Evolutionary conservation across 805 yeast genomes (phyloP).

Genomic region (Hanseniaspora guilliermondii): DNA sequence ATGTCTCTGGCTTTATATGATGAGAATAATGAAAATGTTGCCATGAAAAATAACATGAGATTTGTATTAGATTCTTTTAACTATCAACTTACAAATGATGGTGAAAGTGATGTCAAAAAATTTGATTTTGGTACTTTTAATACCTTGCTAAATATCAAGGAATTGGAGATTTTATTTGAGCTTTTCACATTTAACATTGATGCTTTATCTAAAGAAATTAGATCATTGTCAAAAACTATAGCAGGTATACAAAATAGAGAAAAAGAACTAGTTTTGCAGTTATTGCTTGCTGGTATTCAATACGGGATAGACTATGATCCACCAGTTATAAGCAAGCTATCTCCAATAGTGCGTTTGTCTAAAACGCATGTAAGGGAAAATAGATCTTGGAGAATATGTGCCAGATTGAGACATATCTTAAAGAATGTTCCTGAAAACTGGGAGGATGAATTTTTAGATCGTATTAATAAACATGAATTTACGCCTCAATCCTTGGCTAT

Average conservation of each 20-base stretch:
- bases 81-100: not conserved
- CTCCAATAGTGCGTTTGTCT: constrained; percentile 62
- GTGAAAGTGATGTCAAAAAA: not conserved
- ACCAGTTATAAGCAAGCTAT: constrained; percentile 77
- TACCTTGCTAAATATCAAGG: constrained; percentile 20
- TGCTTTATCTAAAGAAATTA: not conserved
- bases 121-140: constrained; percentile 42
- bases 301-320: constrained; percentile 68
- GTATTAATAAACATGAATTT: constrained; percentile 29
- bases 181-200: constrained; percentile 14
- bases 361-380: constrained; percentile 63
- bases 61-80: constrained; percentile 7
- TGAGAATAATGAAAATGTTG: not conserved
- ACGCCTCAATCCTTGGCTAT: constrained; percentile 42
- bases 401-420: constrained; percentile 64
- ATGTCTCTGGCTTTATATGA: not conserved
- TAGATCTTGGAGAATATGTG: constrained; percentile 78
- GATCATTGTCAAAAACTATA: not conserved
- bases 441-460: constrained; percentile 27
- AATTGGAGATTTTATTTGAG: constrained; percentile 12
- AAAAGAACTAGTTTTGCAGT: constrained; percentile 31
- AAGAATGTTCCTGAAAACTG: constrained; percentile 46
- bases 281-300: constrained; percentile 37
- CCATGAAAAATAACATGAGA: not conserved
- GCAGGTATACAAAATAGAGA: constrained; percentile 17